Conservation (phyloP, 2,329 filamentous ascomycete genomes). For the Dothideomycetes sp. region DNA sequence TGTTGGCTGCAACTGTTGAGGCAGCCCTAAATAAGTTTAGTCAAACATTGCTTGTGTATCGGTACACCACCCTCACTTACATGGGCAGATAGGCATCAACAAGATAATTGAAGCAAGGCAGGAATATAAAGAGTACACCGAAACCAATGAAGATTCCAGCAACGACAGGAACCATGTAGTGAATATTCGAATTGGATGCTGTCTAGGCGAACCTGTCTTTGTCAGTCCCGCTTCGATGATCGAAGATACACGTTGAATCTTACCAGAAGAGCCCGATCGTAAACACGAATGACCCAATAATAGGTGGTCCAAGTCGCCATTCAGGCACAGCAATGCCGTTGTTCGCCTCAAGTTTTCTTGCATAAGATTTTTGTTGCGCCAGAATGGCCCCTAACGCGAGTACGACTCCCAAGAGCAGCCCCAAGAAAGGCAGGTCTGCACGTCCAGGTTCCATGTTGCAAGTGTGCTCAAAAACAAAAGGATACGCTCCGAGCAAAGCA, state of each 20-base stretch:
- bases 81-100: slow-evolving; percentile 42
- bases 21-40: too few species aligned
- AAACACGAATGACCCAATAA: slow-evolving; percentile 33
- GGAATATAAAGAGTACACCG: slow-evolving; percentile 34
- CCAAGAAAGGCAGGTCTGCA: slow-evolving; percentile 21
- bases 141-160: slow-evolving; percentile 36
- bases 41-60: too few species aligned
- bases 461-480: slow-evolving; percentile 22
- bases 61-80: too few species aligned
- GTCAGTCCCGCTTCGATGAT: too few species aligned
- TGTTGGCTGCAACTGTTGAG: slow-evolving; percentile 29
- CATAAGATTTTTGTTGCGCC: slow-evolving; percentile 21
- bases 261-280: slow-evolving; percentile 41
- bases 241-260: slow-evolving; percentile 40
- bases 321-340: slow-evolving; percentile 32
- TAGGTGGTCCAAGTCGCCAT: slow-evolving; percentile 37
- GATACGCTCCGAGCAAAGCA: slow-evolving; percentile 24
- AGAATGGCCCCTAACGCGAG: slow-evolving; percentile 19
- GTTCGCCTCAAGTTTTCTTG: slow-evolving; percentile 23
- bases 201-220: too few species aligned
- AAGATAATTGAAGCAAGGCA: slow-evolving; percentile 30
- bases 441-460: slow-evolving; percentile 21
- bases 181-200: slow-evolving; percentile 27
- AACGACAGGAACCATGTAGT: slow-evolving; percentile 38
- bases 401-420: slow-evolving; percentile 24